These are phyloP conservation scores for Coemansia sp. DNA, from an alignment of 192 early-diverging fungal genomes.

Conservation along the genomic window DNA sequence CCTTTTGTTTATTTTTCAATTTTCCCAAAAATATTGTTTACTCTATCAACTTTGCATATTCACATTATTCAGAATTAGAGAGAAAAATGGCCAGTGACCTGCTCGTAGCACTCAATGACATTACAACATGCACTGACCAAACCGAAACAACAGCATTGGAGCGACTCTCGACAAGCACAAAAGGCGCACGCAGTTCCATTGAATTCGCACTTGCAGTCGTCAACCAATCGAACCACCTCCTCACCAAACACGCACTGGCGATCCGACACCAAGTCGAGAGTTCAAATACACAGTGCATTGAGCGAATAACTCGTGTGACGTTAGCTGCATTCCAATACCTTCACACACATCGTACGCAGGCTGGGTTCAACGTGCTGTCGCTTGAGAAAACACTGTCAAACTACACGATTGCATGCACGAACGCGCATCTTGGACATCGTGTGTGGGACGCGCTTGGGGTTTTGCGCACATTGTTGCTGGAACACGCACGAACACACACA, in stretches of 20 bases:
- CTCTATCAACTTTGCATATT: too few species aligned
- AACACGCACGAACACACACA: slow-evolving; percentile 33
- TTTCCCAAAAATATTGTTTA: too few species aligned
- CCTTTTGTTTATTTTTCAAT: too few species aligned
- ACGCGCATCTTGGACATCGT: slow-evolving; percentile 28
- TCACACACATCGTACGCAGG: slow-evolving; percentile 18
- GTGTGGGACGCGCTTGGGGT: slow-evolving; percentile 36
- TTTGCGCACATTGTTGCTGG: slow-evolving; percentile 23
- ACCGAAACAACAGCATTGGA: slow-evolving; percentile 24
- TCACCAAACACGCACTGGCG: slow-evolving; percentile 18
- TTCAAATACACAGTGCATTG: slow-evolving; percentile 5
- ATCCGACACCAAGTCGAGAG: slow-evolving; percentile 16
- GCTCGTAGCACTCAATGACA: slow-evolving; percentile 19
- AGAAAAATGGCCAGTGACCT: slow-evolving; percentile 12
- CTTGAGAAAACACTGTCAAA: slow-evolving; percentile 50
- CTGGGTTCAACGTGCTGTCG: slow-evolving; percentile 38
- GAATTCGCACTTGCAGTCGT: slow-evolving; percentile 40
- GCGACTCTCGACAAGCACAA: slow-evolving; percentile 15
- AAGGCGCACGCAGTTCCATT: slow-evolving; percentile 17
- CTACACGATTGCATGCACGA: slow-evolving; percentile 35
- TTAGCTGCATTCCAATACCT: slow-evolving; percentile 30
- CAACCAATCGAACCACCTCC: slow-evolving; percentile 46
- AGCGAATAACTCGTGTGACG: slow-evolving; percentile 24
- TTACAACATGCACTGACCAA: slow-evolving; percentile 27
- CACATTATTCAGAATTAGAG: too few species aligned